phyloP scores from a whole-genome alignment of 176 grass and related monocot genomes.

The Aegilops sharonensis region DNA sequence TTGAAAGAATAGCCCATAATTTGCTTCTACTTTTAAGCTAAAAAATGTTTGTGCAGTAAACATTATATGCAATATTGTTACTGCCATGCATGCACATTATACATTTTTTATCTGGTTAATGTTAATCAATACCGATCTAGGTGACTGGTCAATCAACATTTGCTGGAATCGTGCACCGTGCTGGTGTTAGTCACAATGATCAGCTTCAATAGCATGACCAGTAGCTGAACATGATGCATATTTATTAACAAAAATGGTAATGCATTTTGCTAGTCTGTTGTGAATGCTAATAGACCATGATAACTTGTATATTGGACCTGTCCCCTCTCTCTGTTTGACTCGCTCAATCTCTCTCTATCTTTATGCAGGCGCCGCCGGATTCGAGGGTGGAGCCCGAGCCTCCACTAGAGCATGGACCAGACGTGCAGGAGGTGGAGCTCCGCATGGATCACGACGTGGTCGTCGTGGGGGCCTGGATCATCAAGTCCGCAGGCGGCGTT shows the following conservation, averaged over 20 bases:
- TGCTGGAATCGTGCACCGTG: constrained; percentile 15
- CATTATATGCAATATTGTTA: background rate
- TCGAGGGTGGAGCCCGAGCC: no score
- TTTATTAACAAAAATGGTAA: constrained; percentile 9
- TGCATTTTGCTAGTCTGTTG: background rate
- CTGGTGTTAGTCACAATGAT: background rate
- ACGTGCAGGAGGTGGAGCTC: no score
- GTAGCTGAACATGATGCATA: constrained; percentile 2
- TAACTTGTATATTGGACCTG: no score
- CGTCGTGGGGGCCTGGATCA: no score
- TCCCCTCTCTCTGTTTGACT: no score
- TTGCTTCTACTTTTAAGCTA: background rate
- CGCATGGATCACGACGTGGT: no score
- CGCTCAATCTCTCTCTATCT: no score
- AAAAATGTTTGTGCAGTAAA: constrained; percentile 24
- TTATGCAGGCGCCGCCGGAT: no score
- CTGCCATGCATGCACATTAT: background rate
- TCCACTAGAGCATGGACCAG: no score
- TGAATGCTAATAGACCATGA: no score
- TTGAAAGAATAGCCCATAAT: constrained; percentile 2
- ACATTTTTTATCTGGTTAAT: constrained; percentile 20
- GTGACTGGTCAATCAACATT: constrained; percentile 12
- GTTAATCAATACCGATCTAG: background rate
- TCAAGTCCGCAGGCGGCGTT: no score
- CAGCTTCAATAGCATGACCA: background rate